Evolutionary conservation across 2,329 filamentous ascomycete genomes (phyloP).

Genomic region (Aspergillus uvarum): DNA sequence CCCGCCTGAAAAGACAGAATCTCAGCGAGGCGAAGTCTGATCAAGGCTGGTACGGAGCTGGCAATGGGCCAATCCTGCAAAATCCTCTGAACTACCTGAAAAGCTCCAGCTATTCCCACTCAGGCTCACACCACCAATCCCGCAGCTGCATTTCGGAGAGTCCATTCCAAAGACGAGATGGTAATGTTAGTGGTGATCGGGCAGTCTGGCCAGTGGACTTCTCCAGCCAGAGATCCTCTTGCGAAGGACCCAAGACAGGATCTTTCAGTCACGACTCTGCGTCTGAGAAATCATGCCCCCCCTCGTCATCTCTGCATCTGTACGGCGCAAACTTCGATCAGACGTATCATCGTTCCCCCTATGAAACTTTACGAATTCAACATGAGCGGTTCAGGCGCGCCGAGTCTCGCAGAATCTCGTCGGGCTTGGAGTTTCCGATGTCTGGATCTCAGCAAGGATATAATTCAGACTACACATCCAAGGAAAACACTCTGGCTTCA

Average conservation of each 20-base stretch:
- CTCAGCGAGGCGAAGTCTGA: neutral
- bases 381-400: neutral
- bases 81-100: conserved; percentile 21
- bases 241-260: neutral
- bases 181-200: neutral
- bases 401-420: conserved; percentile 1
- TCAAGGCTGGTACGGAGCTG: conserved; percentile 10
- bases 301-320: conserved; percentile 1
- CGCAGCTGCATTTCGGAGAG: neutral
- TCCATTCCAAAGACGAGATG: neutral
- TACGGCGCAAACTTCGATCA: conserved; percentile 14
- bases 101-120: conserved; percentile 1
- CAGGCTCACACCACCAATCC: neutral
- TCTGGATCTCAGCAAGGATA: neutral
- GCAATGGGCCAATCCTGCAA: conserved; percentile 4
- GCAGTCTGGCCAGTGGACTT: neutral
- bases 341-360: conserved; percentile 13
- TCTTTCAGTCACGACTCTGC: neutral
- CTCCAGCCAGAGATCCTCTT: neutral
- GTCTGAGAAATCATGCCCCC: neutral
- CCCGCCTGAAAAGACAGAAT: conserved; percentile 4
- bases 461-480: neutral
- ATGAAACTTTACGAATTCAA: conserved; percentile 4
- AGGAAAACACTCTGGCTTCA: neutral
- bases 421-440: conserved; percentile 1